phyloP scores from a whole-genome alignment of 805 yeast species.

The Metschnikowia kofuensis region DNA sequence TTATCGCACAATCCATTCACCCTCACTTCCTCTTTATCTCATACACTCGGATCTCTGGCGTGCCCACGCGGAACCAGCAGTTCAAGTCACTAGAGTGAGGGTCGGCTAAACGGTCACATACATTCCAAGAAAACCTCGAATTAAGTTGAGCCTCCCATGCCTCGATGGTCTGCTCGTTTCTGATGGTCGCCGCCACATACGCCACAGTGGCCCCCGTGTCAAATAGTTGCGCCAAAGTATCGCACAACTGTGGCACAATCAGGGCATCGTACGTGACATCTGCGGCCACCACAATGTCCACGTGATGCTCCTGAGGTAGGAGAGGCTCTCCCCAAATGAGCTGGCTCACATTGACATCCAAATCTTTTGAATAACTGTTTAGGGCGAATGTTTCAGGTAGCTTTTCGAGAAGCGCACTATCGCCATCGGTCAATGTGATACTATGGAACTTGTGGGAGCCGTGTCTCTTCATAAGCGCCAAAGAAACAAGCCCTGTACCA shows the following conservation, averaged over 20 bases:
- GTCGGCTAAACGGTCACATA: slow-evolving; percentile 1
- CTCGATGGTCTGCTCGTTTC: slow-evolving; percentile 46
- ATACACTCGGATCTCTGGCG: slow-evolving; percentile 19
- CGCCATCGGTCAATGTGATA: slow-evolving; percentile 66
- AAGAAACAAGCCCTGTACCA: slow-evolving; percentile 82
- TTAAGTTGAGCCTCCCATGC: slow-evolving; percentile 28
- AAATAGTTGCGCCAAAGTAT: slow-evolving; percentile 43
- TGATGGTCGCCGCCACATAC: slow-evolving; percentile 68
- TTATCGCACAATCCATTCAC: background rate
- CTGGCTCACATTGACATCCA: slow-evolving; percentile 25
- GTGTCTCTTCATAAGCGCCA: slow-evolving; percentile 37
- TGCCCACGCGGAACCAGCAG: slow-evolving; percentile 16
- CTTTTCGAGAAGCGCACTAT: slow-evolving; percentile 49
- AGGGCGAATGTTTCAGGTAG: slow-evolving; percentile 42
- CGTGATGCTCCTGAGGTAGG: slow-evolving; percentile 12
- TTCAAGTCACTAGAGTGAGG: slow-evolving; percentile 10
- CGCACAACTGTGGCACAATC: slow-evolving; percentile 53
- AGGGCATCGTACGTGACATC: slow-evolving; percentile 83
- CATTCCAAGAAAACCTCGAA: slow-evolving; percentile 11
- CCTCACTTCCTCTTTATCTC: slow-evolving; percentile 1
- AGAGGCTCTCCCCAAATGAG: slow-evolving; percentile 53
- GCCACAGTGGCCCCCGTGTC: slow-evolving; percentile 28
- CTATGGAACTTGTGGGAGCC: slow-evolving; percentile 17
- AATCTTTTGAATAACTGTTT: slow-evolving; percentile 32
- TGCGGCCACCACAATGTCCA: slow-evolving; percentile 68